Base-by-base conservation (phyloP, 768 basidiomycete species). In the Leccinum rimulosum region DNA sequence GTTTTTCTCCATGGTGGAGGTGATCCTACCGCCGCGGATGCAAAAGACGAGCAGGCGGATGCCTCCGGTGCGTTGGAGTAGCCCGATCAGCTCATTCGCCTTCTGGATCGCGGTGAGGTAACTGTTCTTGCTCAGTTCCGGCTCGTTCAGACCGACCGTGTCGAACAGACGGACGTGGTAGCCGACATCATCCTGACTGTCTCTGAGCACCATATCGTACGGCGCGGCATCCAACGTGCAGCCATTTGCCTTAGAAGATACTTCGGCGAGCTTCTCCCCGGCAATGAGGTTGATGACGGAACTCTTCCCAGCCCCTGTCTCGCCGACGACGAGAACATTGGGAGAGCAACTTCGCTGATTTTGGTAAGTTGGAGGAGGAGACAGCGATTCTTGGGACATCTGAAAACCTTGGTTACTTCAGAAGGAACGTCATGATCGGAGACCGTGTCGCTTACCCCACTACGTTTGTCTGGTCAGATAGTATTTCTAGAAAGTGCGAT, bases 221-320 rank as follows among this genome's bases (percentile, higher is more conserved):
- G 61, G 52, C 0, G 52, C 53, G 40, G 62, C 65, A 8, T 69
- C 47, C 50, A 78, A 61, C 1, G 79, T 80, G 61, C 73, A 76
- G 2, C 76, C 77, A 0, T 30, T 48, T 11, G 73, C 72, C 1
- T 66, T 19, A 19, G 68, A 66, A 10, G 73, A 75, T 8, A 70
- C 66, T 0, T 30, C 38, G 4, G 77, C 77, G 5, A 65, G 50
- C 0, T 64, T 14, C 5, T 61, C 40, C 11, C 70, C 70, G 19
- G 65, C 65, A 38, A 80, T 60, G 67, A 80, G 73, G 60, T 79
- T 80, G 56, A 79, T 61, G 31, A 78, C 67, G 2, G 75, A 76
- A 57, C 78, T 79, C 56, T 80, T 80, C 9, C 74, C 69, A 5
- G 47, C 59, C 1, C 69, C 69, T 28, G 69, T 69, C 58, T 71